Evolutionary conservation across 352 stramenopile genomes (phyloP), one percentile per base, ranked within the genome.

Genomic region (Phytophthora ramorum): DNA sequence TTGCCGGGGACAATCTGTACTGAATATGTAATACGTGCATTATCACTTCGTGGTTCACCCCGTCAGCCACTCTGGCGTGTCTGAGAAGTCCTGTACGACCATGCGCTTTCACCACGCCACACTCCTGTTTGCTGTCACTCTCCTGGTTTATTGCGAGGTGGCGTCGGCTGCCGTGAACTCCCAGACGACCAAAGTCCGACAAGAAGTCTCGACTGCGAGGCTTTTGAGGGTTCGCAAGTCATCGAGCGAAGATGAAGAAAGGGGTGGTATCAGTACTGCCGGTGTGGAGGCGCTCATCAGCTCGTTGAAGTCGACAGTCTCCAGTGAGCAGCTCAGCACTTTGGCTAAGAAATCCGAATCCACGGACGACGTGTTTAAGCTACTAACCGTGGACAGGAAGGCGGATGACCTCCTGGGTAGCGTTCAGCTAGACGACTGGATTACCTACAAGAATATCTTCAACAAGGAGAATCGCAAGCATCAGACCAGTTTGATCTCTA

Each of bases 381-480:
- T 43, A 3, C 37, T 43, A 19, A 43, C 37, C 5, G 6, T 7
- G 20, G 37, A 43, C 13, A 43, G 20, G 37, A 43, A 43, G 20
- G 37, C 4, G 14, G 37, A 43, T 20, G 37, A 43, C 4, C 37
- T 43, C 4, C 13, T 43, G 16, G 37, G 37, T 6, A 43, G 37
- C 14, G 13, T 14, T 14, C 37, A 43, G 16, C 37, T 43, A 20
- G 37, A 43, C 37, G 37, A 43, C 5, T 43, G 37, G 37, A 43
- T 43, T 43, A 14, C 16, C 8, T 43, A 43, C 37, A 48, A 26
- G 41, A 28, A 48, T 2, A 28, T 32, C 7, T 49, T 24, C 43
- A 49, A 32, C 43, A 16, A 30, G 10, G 22, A 49, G 43, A 49
- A 49, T 17, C 43, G 19, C 9, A 49, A 49, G 43, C 19, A 30